These are phyloP conservation scores for Hygrophoropsis aurantiaca DNA, from an alignment of 768 basidiomycete genomes.

Conservation along the genomic window DNA sequence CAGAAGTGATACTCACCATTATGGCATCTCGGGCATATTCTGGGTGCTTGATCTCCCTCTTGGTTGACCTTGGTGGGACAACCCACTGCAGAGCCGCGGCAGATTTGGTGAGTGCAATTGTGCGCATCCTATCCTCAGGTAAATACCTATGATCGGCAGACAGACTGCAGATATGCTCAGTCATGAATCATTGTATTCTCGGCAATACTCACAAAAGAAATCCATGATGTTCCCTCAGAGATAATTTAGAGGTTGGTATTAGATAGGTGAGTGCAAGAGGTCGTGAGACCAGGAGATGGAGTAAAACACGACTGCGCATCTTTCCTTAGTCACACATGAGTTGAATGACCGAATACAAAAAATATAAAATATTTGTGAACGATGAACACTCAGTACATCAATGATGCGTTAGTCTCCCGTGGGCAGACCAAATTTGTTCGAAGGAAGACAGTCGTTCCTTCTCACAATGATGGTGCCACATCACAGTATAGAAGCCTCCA, in stretches of 20 bases:
- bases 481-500: too few relatives aligned
- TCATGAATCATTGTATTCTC: conserved; percentile 28
- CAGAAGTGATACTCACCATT: conserved; percentile 54
- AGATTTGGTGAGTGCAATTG: conserved; percentile 4
- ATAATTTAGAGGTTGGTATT: neutral
- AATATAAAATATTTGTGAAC: too few relatives aligned
- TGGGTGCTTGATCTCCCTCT: conserved; percentile 48
- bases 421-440: too few relatives aligned
- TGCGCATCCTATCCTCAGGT: conserved; percentile 6
- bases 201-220: conserved; percentile 24
- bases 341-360: too few relatives aligned
- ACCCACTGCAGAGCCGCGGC: conserved; percentile 48
- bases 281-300: neutral
- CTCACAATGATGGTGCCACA: too few relatives aligned
- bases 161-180: conserved; percentile 39
- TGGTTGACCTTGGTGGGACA: conserved; percentile 61
- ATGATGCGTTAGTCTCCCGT: too few relatives aligned
- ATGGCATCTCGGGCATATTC: conserved; percentile 70
- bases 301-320: too few relatives aligned
- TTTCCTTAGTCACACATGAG: neutral
- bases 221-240: conserved; percentile 14
- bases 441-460: too few relatives aligned
- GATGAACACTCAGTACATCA: too few relatives aligned
- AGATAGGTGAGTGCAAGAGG: neutral
- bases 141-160: conserved; percentile 51